Evolutionary conservation across 768 basidiomycete species (phyloP).

Genomic region (Termitomyces sp.): DNA sequence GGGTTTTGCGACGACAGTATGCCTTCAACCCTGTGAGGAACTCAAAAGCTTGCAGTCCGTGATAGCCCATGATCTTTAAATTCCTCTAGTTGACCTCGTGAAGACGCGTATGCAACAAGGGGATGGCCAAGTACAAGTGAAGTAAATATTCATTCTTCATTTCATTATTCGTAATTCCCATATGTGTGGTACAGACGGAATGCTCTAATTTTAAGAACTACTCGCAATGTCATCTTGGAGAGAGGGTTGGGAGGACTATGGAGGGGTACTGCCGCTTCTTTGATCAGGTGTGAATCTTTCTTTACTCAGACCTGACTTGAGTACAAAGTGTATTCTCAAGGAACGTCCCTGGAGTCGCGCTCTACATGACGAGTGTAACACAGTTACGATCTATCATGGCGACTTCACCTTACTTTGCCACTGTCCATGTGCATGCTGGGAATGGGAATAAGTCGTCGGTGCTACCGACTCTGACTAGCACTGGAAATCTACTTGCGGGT

Average conservation of each 20-base stretch:
- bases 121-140: constrained; percentile 38
- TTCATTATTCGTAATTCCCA: neutral
- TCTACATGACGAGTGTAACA: constrained; percentile 86
- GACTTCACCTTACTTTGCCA: constrained; percentile 62
- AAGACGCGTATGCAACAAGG: constrained; percentile 92
- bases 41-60: neutral
- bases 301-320: neutral
- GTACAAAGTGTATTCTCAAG: constrained; percentile 30
- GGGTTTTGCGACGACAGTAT: constrained; percentile 69
- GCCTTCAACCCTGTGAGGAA: constrained; percentile 69
- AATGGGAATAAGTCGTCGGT: constrained; percentile 37
- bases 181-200: constrained; percentile 24
- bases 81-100: constrained; percentile 70
- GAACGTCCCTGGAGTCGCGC: constrained; percentile 88
- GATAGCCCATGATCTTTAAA: neutral
- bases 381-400: constrained; percentile 78
- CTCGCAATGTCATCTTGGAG: constrained; percentile 51
- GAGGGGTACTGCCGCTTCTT: constrained; percentile 82
- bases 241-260: constrained; percentile 75
- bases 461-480: constrained; percentile 63
- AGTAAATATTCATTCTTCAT: constrained; percentile 23
- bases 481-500: constrained; percentile 85
- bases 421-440: constrained; percentile 20
- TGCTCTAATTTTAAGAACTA: constrained; percentile 42
- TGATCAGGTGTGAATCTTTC: constrained; percentile 50